Base-by-base conservation (phyloP, 176 grass and related monocot species). In the Aegilops umbellulata region DNA sequence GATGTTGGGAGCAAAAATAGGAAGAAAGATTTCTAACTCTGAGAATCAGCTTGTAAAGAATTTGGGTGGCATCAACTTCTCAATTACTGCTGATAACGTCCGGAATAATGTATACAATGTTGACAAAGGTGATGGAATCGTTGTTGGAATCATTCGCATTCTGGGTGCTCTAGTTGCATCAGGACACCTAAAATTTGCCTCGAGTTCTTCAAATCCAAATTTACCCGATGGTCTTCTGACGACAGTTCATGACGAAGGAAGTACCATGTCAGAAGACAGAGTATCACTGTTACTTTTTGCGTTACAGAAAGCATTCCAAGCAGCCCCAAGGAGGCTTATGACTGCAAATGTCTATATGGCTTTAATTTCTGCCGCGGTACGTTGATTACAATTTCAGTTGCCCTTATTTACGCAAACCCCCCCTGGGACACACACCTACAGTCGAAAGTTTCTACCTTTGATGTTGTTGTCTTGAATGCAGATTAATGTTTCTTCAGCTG, bases 131-230 rank as follows among this genome's bases (percentile, higher is more conserved):
- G 96, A 98, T 94, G 96, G 93, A 86, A 90, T 94, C 80, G 68
- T 95, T 87, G 90, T 98, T 78, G 96, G 96, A 77, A 95, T 98
- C 79, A 92, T 95, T 84, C 94, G 83, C 88, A 91, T 98, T 83
- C 86, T 98, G 16, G 93, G 96, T 61, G 90, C 96, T 90, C 86
- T 98, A 68, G 86, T 98, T 83, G 86, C 88, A 68, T 95, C 92
- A 74, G 88, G 93, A 80, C 90, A 95, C 80, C 82, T 98, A 69
- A 98, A 94, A 84, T 90, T 95, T 92, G 82, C 58, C 75, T 84
- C 75, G 2, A 74, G 77, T 87, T 79, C 61, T 91, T 85, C 77
- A 61, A 83, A 65, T 88, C 32, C 82, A 79, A 92, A 80, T 85
- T 46, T 76, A 22, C 65, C 92, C 30, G 70, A 83, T 87, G 86